Percentiles rank a stretch among this genome's conserved stretches.
Evolutionary conservation across 1,284 basidiomycete species (phyloP).

Genomic region (Meira miltonrushii): DNA sequence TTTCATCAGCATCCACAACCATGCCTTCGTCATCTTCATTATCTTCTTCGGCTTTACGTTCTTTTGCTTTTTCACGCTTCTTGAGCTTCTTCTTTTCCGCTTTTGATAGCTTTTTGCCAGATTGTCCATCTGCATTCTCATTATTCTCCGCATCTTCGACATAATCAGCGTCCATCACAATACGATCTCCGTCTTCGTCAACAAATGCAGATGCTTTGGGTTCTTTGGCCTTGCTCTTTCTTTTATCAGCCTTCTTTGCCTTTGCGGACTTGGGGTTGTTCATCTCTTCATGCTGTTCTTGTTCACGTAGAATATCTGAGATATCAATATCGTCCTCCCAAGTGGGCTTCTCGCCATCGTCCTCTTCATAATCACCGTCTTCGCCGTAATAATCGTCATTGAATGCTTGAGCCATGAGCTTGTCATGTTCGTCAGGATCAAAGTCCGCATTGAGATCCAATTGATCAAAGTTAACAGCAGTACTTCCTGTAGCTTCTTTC

Average conservation of each 20-base stretch:
- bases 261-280: neutral
- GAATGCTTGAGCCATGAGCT: conserved; percentile 41
- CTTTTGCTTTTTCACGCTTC: conserved; percentile 21
- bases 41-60: neutral
- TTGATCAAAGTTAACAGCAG: conserved; percentile 28
- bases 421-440: conserved; percentile 48
- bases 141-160: conserved; percentile 34
- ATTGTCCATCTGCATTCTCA: conserved; percentile 17
- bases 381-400: conserved; percentile 40
- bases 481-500: conserved; percentile 40
- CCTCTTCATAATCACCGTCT: conserved; percentile 30
- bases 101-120: conserved; percentile 62
- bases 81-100: conserved; percentile 68
- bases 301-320: conserved; percentile 62
- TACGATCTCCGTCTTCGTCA: conserved; percentile 56
- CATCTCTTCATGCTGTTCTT: conserved; percentile 33
- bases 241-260: conserved; percentile 19
- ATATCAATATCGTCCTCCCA: conserved; percentile 88
- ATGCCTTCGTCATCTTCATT: neutral
- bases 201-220: conserved; percentile 11
- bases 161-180: conserved; percentile 71
- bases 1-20: conserved; percentile 18
- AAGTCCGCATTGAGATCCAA: conserved; percentile 48
- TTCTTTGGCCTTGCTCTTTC: conserved; percentile 55
- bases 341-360: conserved; percentile 62